phyloP scores from a whole-genome alignment of 441 rosid species.

The Populus tomentosa region DNA sequence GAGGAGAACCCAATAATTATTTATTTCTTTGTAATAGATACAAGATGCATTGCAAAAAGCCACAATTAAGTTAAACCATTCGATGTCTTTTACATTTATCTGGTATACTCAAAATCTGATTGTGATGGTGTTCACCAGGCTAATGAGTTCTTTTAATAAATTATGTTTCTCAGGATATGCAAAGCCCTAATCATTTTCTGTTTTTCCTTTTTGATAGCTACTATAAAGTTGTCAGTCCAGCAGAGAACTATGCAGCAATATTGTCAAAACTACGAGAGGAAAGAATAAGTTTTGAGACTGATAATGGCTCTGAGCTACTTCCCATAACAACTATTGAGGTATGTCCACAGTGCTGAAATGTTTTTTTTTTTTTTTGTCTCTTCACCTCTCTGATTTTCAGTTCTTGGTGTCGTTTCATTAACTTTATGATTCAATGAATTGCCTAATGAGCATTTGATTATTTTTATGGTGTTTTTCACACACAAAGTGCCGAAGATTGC shows the following conservation, averaged over 20 bases:
- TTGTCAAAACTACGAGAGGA: slow-evolving; percentile 65
- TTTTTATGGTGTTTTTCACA: background rate
- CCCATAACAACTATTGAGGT: slow-evolving; percentile 77
- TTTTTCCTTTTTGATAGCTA: slow-evolving; percentile 32
- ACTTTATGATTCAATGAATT: background rate
- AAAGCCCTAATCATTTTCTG: slow-evolving; percentile 15
- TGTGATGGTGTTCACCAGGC: background rate
- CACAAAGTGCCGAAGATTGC: background rate
- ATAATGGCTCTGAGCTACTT: slow-evolving; percentile 87
- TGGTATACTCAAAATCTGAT: background rate
- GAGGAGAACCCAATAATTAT: background rate
- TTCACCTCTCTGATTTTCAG: background rate
- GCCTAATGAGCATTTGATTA: background rate
- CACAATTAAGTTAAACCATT: background rate
- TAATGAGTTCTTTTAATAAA: background rate
- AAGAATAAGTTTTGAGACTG: slow-evolving; percentile 76
- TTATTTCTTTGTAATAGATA: background rate
- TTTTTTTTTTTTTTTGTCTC: background rate
- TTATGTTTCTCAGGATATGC: background rate
- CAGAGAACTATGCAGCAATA: slow-evolving; percentile 62
- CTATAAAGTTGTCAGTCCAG: slow-evolving; percentile 71
- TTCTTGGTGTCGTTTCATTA: background rate
- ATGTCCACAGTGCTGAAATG: slow-evolving; percentile 10
- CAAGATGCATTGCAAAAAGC: background rate
- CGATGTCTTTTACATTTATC: background rate